Evolutionary conservation across 192 early-diverging fungal genomes (phyloP).

Genomic region (Kappamyces sp.): DNA sequence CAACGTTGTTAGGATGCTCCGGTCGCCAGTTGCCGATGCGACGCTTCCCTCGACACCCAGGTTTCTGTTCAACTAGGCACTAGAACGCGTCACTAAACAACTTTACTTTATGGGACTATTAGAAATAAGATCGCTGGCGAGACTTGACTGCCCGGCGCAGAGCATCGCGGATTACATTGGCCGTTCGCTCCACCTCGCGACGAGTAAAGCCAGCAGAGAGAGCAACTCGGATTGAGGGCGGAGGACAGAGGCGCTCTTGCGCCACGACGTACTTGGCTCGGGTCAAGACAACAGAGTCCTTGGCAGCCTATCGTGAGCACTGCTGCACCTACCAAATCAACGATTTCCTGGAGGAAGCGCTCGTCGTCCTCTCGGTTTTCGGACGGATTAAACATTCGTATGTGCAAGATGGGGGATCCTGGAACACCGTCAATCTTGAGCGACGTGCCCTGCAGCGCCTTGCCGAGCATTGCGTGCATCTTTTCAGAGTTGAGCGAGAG

Average conservation of each 20-base stretch:
- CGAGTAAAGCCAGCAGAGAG: slow-evolving; percentile 66
- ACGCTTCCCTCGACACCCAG: slow-evolving; percentile 43
- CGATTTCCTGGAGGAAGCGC: slow-evolving; percentile 69
- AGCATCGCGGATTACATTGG: slow-evolving; percentile 69
- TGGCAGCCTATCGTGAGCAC: slow-evolving; percentile 37
- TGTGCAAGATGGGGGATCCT: slow-evolving; percentile 69
- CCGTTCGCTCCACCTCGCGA: slow-evolving; percentile 84
- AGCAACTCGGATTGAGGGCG: slow-evolving; percentile 79
- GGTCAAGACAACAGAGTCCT: slow-evolving; percentile 79
- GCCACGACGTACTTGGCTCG: slow-evolving; percentile 78
- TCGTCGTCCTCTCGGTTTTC: slow-evolving; percentile 66
- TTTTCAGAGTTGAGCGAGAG: slow-evolving; percentile 60
- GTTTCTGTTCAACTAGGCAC: slow-evolving; percentile 30
- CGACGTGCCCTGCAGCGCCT: slow-evolving; percentile 30
- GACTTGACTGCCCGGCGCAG: slow-evolving; percentile 36
- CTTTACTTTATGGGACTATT: too few relatives aligned
- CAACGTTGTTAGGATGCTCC: slow-evolving; percentile 39
- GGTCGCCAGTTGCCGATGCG: slow-evolving; percentile 45
- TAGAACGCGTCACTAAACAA: too few relatives aligned
- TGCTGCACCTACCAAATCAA: slow-evolving; percentile 51
- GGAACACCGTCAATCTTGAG: slow-evolving; percentile 40
- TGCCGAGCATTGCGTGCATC: slow-evolving; percentile 54
- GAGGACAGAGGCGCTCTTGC: slow-evolving; percentile 70
- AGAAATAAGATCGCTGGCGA: background rate
- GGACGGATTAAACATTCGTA: slow-evolving; percentile 44